Conservation (phyloP, 2,329 filamentous ascomycete genomes). For the Leptographium procerum region DNA sequence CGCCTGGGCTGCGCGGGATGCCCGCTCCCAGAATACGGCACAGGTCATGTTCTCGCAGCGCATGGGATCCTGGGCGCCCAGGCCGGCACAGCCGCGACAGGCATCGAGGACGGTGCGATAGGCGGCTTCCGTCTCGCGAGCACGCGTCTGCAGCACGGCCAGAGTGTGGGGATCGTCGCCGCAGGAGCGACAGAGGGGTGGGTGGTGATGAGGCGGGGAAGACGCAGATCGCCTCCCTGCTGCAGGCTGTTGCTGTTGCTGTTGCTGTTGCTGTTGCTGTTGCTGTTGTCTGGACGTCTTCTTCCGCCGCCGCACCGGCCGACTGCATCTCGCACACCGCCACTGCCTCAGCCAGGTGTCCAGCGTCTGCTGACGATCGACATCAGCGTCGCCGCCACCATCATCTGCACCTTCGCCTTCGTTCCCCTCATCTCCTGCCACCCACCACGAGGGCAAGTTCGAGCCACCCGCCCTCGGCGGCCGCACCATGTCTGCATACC, state of each 20-base stretch:
- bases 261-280: background rate
- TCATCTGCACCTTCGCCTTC: conserved; percentile 27
- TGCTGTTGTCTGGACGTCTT: background rate
- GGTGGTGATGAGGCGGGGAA: background rate
- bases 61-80: conserved; percentile 66
- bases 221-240: conserved; percentile 18
- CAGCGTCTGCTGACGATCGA: conserved; percentile 54
- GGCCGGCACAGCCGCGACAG: conserved; percentile 69
- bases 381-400: too few relatives aligned
- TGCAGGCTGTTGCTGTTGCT: conserved; percentile 6
- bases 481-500: conserved; percentile 97
- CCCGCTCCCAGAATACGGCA: conserved; percentile 75
- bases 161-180: conserved; percentile 48
- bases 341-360: conserved; percentile 84
- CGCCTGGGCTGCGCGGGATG: conserved; percentile 45
- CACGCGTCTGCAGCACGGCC: conserved; percentile 47
- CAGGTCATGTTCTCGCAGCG: conserved; percentile 85
- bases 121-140: conserved; percentile 53
- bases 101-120: conserved; percentile 54
- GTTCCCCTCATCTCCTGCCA: conserved; percentile 24
- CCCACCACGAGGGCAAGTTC: background rate
- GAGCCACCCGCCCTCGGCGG: background rate
- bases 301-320: conserved; percentile 29
- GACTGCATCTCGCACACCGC: conserved; percentile 65
- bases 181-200: conserved; percentile 47